Percentiles rank a stretch among this genome's conserved stretches.
These are phyloP conservation scores for Aegilops speltoides DNA, from an alignment of 176 grass and related monocot species.

Conservation along the genomic window DNA sequence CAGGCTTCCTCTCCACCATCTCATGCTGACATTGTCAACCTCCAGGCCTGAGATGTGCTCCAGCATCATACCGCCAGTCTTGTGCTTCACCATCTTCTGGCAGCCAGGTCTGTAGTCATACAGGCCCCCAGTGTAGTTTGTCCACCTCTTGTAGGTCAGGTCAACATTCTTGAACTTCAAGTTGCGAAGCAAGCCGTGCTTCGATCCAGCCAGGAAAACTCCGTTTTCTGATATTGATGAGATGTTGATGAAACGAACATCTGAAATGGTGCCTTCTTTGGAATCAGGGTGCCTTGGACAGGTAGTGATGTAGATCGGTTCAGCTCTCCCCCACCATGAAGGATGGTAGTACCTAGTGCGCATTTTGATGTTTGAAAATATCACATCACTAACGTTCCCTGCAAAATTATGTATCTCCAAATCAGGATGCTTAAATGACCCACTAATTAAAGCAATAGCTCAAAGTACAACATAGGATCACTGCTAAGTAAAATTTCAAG, in stretches of 20 bases:
- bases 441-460: neutral
- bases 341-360: constrained; percentile 88
- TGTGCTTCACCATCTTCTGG: constrained; percentile 58
- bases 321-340: constrained; percentile 93
- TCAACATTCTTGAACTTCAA: constrained; percentile 72
- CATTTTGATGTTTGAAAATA: constrained; percentile 94
- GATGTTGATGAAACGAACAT: constrained; percentile 79
- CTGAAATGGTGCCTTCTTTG: constrained; percentile 76
- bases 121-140: constrained; percentile 54
- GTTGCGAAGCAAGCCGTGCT: constrained; percentile 50
- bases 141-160: constrained; percentile 75
- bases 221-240: constrained; percentile 82
- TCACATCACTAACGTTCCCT: constrained; percentile 70
- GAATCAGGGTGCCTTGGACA: constrained; percentile 60
- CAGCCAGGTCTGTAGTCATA: constrained; percentile 86
- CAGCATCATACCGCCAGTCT: constrained; percentile 76
- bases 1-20: constrained; percentile 48
- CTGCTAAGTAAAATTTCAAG: neutral
- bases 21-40: constrained; percentile 83
- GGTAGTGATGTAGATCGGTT: constrained; percentile 90
- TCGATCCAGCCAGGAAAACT: constrained; percentile 73
- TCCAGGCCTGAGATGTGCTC: constrained; percentile 78
- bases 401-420: neutral
- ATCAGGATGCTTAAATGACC: neutral
- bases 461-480: neutral